Evolutionary conservation across 164 flowering plant species (phyloP).

Genomic region (Macadamia integrifolia): DNA sequence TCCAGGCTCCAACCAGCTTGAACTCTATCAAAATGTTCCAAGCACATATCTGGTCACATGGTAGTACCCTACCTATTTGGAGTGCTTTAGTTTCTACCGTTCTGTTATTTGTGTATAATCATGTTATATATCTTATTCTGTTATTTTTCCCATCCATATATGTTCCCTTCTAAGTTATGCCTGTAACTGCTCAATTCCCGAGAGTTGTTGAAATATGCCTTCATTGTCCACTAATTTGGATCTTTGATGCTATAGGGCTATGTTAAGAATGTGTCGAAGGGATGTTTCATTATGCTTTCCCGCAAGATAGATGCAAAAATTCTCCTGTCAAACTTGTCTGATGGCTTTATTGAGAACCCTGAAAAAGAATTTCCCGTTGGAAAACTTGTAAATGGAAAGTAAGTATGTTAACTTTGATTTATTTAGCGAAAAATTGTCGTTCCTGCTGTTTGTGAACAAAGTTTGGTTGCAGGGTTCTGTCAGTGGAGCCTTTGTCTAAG

Average conservation of each 20-base stretch:
- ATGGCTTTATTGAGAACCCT: conserved; percentile 57
- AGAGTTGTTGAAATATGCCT: neutral
- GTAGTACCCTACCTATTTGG: too few relatives aligned
- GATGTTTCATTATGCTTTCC: conserved; percentile 86
- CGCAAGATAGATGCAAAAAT: conserved; percentile 87
- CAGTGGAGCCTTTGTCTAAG: conserved; percentile 82
- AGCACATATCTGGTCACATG: too few relatives aligned
- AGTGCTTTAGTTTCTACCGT: too few relatives aligned
- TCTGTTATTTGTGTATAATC: too few relatives aligned
- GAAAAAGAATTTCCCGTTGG: conserved; percentile 80
- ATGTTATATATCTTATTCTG: neutral
- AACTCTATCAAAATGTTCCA: too few relatives aligned
- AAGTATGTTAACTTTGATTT: conserved; percentile 10
- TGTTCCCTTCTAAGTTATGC: neutral
- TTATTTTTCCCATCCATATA: neutral
- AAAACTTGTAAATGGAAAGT: conserved; percentile 77
- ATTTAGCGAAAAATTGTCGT: neutral
- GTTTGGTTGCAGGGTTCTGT: conserved; percentile 53
- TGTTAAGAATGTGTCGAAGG: conserved; percentile 76
- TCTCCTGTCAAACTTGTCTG: conserved; percentile 79
- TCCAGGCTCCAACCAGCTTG: too few relatives aligned
- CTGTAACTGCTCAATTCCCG: neutral
- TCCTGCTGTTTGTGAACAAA: conserved; percentile 9
- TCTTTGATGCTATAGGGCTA: conserved; percentile 51
- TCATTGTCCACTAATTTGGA: neutral